A percentile compares a stretch with the other conserved stretches of the same genome.
Evolutionary conservation across 805 yeast species (phyloP).

Genomic region (Cyberlindnera samutprakarnensis): DNA sequence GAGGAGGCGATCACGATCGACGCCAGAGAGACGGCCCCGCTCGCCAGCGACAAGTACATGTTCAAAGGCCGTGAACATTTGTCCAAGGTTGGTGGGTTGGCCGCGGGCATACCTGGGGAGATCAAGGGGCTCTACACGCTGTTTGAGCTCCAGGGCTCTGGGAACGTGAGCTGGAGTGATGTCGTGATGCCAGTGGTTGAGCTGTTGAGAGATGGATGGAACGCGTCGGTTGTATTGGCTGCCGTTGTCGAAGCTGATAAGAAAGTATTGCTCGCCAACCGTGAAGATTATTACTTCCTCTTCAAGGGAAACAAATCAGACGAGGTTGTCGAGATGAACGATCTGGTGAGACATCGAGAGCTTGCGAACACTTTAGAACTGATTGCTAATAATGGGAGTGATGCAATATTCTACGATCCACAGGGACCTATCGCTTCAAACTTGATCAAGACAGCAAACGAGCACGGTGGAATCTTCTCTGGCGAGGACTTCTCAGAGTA

Average conservation of each 20-base stretch:
- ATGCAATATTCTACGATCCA: slow-evolving; percentile 78
- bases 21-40: slow-evolving; percentile 87
- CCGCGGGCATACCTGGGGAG: slow-evolving; percentile 90
- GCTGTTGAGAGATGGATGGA: slow-evolving; percentile 60
- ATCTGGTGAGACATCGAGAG: slow-evolving; percentile 47
- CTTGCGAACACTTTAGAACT: slow-evolving; percentile 60
- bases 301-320: slow-evolving; percentile 26
- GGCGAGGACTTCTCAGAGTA: slow-evolving; percentile 62
- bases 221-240: slow-evolving; percentile 36
- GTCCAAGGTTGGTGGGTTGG: slow-evolving; percentile 77
- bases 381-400: slow-evolving; percentile 72
- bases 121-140: slow-evolving; percentile 71
- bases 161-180: slow-evolving; percentile 62
- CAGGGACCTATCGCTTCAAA: slow-evolving; percentile 62
- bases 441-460: slow-evolving; percentile 41
- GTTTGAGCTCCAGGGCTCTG: slow-evolving; percentile 57
- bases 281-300: slow-evolving; percentile 51
- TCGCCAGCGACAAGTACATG: slow-evolving; percentile 55
- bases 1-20: slow-evolving; percentile 58
- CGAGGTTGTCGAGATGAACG: slow-evolving; percentile 46
- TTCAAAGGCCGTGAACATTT: slow-evolving; percentile 37
- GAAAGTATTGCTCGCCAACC: slow-evolving; percentile 24
- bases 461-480: slow-evolving; percentile 61
- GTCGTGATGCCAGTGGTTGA: slow-evolving; percentile 70
- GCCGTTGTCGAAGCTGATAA: slow-evolving; percentile 34